Conservation (phyloP, 331 rosid species). For the Pyrus hybrid region DNA sequence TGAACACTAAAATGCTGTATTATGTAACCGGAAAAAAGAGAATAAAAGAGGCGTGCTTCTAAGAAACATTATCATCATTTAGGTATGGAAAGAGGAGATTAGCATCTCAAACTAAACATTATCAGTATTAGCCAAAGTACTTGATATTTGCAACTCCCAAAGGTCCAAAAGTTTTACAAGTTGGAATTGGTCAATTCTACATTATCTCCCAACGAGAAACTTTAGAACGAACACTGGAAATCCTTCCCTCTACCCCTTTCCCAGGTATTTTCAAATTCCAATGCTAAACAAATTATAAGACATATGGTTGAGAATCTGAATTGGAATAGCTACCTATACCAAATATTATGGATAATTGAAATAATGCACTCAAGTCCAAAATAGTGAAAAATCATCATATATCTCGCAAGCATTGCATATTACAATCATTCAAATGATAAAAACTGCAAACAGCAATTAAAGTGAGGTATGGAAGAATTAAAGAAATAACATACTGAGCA, state of each 20-base stretch:
- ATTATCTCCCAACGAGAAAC: not conserved
- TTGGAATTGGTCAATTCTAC: not conserved
- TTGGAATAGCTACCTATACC: not conserved
- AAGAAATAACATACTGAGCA: conserved; percentile 68
- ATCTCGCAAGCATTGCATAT: not conserved
- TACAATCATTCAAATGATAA: not conserved
- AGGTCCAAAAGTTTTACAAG: not conserved
- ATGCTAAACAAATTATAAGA: not conserved
- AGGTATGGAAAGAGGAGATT: no score
- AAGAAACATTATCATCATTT: no score
- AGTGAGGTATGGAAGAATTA: conserved; percentile 3
- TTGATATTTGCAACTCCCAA: not conserved
- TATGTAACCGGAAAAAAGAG: no score
- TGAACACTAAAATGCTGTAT: not conserved
- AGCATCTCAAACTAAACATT: no score
- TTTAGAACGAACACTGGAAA: not conserved
- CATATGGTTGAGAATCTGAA: not conserved
- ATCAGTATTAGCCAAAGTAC: not conserved
- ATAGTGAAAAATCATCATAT: not conserved
- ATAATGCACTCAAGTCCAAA: not conserved
- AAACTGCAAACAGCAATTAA: not conserved
- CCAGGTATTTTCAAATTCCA: not conserved
- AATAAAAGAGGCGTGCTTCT: no score
- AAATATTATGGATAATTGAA: not conserved
- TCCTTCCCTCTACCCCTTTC: no score